Evolutionary conservation across 1,139 yeast genomes (phyloP).

Genomic region (Torulaspora globosa): DNA sequence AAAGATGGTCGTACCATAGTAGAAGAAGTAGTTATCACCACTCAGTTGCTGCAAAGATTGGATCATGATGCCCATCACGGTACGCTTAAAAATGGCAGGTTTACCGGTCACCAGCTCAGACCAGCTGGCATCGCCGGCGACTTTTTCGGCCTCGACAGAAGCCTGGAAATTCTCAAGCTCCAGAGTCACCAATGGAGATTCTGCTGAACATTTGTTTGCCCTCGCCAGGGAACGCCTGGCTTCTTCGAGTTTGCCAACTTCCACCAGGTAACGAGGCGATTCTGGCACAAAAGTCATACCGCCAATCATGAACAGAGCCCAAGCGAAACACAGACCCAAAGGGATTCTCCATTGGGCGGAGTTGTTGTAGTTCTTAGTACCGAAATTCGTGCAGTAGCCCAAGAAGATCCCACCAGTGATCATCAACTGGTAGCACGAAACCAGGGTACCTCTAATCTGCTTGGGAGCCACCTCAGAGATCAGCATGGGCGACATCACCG

Average conservation of each 20-base stretch:
- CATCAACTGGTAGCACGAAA: conserved; percentile 62
- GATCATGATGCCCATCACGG: conserved; percentile 58
- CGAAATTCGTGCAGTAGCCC: conserved; percentile 62
- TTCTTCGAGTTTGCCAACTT: conserved; percentile 49
- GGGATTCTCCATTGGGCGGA: conserved; percentile 65
- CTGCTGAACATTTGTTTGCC: conserved; percentile 53
- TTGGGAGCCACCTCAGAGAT: conserved; percentile 67
- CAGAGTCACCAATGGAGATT: conserved; percentile 53
- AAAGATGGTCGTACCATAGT: conserved; percentile 76
- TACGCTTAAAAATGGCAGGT: conserved; percentile 53
- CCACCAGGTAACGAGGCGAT: conserved; percentile 69
- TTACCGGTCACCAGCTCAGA: conserved; percentile 59
- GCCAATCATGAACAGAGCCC: conserved; percentile 42
- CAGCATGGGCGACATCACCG: conserved; percentile 61
- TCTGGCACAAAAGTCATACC: conserved; percentile 74
- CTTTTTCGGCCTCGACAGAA: conserved; percentile 58
- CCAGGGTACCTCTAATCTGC: conserved; percentile 65
- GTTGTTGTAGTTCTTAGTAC: conserved; percentile 46
- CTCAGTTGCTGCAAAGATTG: conserved; percentile 74
- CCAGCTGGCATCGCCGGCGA: conserved; percentile 70
- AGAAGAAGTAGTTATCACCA: conserved; percentile 78
- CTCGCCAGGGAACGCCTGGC: conserved; percentile 60
- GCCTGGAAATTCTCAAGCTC: conserved; percentile 61
- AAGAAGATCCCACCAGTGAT: conserved; percentile 60
- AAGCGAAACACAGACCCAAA: conserved; percentile 49